These are phyloP conservation scores for Pythium scleroteichum DNA, from an alignment of 352 stramenopile genomes.

Conservation along the genomic window DNA sequence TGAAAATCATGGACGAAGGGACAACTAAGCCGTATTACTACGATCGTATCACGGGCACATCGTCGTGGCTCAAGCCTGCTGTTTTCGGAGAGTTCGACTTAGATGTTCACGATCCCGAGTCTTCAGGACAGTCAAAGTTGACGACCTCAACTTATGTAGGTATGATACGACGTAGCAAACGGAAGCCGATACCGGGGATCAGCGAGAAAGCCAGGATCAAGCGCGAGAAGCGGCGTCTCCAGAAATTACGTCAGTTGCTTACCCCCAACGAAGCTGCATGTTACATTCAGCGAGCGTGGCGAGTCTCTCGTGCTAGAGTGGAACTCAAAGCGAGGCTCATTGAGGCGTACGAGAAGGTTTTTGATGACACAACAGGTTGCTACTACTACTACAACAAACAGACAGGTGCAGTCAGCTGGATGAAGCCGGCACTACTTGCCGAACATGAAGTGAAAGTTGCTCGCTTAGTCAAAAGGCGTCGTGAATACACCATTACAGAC, in stretches of 20 bases:
- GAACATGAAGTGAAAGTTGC: constrained; percentile 42
- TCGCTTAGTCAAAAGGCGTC: constrained; percentile 40
- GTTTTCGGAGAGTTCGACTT: constrained; percentile 59
- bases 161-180: constrained; percentile 18
- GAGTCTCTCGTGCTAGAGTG: constrained; percentile 36
- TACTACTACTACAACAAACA: constrained; percentile 84
- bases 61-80: constrained; percentile 64
- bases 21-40: constrained; percentile 64
- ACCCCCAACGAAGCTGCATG: constrained; percentile 55
- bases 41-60: constrained; percentile 43
- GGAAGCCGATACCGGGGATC: constrained; percentile 31
- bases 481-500: constrained; percentile 50
- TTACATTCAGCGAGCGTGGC: constrained; percentile 56
- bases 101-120: constrained; percentile 30
- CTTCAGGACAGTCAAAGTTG: too few species aligned
- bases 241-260: constrained; percentile 54
- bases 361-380: constrained; percentile 53
- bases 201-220: constrained; percentile 62
- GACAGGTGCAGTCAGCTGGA: constrained; percentile 65
- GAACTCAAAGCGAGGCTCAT: constrained; percentile 44
- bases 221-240: constrained; percentile 58
- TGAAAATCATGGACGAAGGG: constrained; percentile 56
- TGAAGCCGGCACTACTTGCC: constrained; percentile 53
- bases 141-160: constrained; percentile 9
- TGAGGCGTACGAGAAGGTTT: constrained; percentile 75